Evolutionary conservation across 345 rosid species (phyloP), one percentile per base, ranked within the genome.

Genomic region (Hirschfeldia incana): DNA sequence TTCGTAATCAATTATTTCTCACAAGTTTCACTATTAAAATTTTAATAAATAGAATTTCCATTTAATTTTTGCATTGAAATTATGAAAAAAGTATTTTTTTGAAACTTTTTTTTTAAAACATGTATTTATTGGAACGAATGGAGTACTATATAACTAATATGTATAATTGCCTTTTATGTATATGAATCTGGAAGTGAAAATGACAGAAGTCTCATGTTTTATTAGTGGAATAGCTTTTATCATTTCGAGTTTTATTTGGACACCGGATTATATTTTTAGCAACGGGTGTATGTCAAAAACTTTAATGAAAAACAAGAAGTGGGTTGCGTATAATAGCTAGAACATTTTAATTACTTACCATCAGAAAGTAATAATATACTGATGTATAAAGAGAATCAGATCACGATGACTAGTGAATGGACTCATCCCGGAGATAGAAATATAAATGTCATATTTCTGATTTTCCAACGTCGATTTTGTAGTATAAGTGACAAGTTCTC

Each of bases 161-260:
- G 57, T 16, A 63, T 13, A 13, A 1, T 4, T 21, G 21, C 21
- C 21, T 21, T 21, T 21, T 15, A 39, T 46, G 21, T 65, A 33
- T 55, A 51, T 29, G 58, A 10, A 67, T 57, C 59, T 3, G 15
- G 66, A 67, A 57, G 67, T 61, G 74, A 49, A 76, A 32, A 69
- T n/a, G 69, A 69, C 30, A 6, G 11, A 39, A 62, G 49, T 65
- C 15, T 39, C 32, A 39, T 57, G 46, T 44, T 68, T 60, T 1
- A n/a, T 49, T 49, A 76, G 62, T 76, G 74, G 74, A 68, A 42
- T 76, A 58, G 30, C 11, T 6, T 53, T 75, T 62, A 63, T 32
- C 29, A 70, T 49, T 34, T 51, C 15, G 44, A 55, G 7, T 77
- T 70, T 77, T 10, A 71, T 64, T 77, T 55, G 49, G 44, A 28